Evolutionary conservation across 495 filamentous ascomycete genomes (phyloP).

Genomic region (Aspergillus nidulans): DNA sequence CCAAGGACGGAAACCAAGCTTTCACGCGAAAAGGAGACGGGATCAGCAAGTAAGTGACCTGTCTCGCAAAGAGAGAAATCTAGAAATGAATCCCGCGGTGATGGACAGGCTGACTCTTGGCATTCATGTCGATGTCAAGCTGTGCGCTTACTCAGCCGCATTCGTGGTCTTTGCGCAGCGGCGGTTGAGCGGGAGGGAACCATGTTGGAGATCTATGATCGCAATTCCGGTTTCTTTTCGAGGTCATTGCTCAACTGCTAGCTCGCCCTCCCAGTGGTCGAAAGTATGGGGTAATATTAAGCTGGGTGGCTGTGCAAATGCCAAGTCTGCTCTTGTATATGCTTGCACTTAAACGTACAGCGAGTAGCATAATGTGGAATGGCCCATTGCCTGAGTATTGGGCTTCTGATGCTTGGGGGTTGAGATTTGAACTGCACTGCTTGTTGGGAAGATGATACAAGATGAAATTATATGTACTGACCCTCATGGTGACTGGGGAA

Average conservation of each 20-base stretch:
- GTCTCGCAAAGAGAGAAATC: neutral
- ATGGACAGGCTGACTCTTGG: neutral
- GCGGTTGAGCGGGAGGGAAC: no score
- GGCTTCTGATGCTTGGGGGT: no score
- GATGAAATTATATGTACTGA: no score
- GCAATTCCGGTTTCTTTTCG: neutral
- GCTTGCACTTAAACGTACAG: neutral
- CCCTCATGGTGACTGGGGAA: neutral
- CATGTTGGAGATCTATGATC: no score
- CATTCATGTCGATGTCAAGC: neutral
- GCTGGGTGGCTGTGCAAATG: neutral
- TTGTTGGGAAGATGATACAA: neutral
- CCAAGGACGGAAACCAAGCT: neutral
- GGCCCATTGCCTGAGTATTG: neutral
- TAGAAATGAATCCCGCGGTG: constrained; percentile 6
- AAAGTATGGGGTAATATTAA: neutral
- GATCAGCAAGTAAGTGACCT: neutral
- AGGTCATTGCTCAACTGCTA: neutral
- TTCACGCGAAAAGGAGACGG: neutral
- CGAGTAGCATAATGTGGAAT: no score
- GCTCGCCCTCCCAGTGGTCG: neutral
- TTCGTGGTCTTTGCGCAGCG: neutral
- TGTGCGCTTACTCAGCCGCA: constrained; percentile 4
- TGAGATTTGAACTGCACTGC: neutral
- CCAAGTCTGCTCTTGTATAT: neutral